Base-by-base conservation (phyloP, 805 yeast species). In the Ogataea pignaliae region DNA sequence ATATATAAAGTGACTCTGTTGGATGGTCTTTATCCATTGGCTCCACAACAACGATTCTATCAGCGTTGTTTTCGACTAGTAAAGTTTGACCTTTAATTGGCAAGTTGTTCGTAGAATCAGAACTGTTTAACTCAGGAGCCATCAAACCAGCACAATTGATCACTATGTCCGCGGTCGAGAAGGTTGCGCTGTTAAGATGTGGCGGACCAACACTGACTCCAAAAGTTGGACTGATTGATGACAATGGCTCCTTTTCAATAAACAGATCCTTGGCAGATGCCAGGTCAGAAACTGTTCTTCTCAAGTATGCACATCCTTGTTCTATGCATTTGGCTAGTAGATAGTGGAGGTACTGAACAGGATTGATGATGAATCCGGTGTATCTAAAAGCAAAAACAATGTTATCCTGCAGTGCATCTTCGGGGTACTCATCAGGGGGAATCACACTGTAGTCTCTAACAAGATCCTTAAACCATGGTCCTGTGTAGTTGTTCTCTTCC, bases 11-110 rank as follows among this genome's bases (percentile, higher is more conserved):
- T 41, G 70, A 64, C 52, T 81, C 86, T 18, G 65, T 61, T 0
- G 70, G 68, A 51, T 60, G 55, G 8, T 54, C 63, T 14, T 50
- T 33, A 35, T 61, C 63, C 52, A 53, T 47, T 21, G 58, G 54
- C 13, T 65, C 66, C 16, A 68, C 65, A 33, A 60, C 56, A 15
- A 64, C 39, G 61, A 73, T 56, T 47, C 52, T 53, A 52, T 59
- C 57, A 48, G 65, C 47, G 41, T 65, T 69, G 56, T 78, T 79
- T 42, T 75, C 67, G 13, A 78, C 76, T 33, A 76, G 68, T 13
- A 80, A 54, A 8, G 78, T 76, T 55, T 81, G 87, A 1, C 86
- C 87, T 47, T 73, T 68, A 28, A 79, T 73, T 1, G 83, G 81
- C 51, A 56, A 69, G 34, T 70, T 68, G 6, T 64, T 56, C 6